Conservation (phyloP, 1,284 basidiomycete genomes). For the Austroboletus olivaceoglutinosus region DNA sequence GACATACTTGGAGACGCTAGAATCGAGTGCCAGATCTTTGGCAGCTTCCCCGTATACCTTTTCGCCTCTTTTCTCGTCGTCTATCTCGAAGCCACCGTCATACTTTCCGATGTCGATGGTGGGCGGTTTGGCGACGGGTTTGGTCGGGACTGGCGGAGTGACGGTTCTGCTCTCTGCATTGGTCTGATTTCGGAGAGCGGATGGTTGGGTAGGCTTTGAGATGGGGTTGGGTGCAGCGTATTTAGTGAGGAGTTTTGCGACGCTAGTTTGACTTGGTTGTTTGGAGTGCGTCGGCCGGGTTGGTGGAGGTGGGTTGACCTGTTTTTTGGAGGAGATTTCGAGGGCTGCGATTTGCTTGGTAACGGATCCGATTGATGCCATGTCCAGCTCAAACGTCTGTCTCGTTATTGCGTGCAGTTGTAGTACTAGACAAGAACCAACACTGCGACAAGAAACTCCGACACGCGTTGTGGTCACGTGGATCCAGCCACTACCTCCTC, state of each 20-base stretch:
- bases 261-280: slow-evolving; percentile 51
- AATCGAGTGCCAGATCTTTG: slow-evolving; percentile 74
- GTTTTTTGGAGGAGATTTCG: slow-evolving; percentile 48
- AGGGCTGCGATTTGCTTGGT: slow-evolving; percentile 50
- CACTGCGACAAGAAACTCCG: slow-evolving; percentile 6
- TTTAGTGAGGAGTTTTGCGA: slow-evolving; percentile 67
- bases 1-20: slow-evolving; percentile 62
- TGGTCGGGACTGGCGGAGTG: slow-evolving; percentile 23
- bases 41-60: slow-evolving; percentile 71
- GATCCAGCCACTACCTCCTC: not conserved
- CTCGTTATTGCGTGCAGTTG: not conserved
- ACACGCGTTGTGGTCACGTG: slow-evolving; percentile 31
- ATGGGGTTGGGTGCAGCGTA: slow-evolving; percentile 55
- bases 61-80: slow-evolving; percentile 65
- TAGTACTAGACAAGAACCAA: not conserved
- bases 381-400: slow-evolving; percentile 14
- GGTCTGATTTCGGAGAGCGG: slow-evolving; percentile 41
- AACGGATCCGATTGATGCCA: slow-evolving; percentile 45
- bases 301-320: slow-evolving; percentile 26
- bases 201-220: slow-evolving; percentile 38
- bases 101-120: slow-evolving; percentile 78
- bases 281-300: slow-evolving; percentile 45
- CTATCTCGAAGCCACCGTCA: slow-evolving; percentile 83
- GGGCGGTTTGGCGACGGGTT: slow-evolving; percentile 20
- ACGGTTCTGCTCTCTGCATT: slow-evolving; percentile 27